Evolutionary conservation across 1,284 basidiomycete genomes (phyloP), one percentile per base, ranked within the genome.

Genomic region (Phlebopus sp.): DNA sequence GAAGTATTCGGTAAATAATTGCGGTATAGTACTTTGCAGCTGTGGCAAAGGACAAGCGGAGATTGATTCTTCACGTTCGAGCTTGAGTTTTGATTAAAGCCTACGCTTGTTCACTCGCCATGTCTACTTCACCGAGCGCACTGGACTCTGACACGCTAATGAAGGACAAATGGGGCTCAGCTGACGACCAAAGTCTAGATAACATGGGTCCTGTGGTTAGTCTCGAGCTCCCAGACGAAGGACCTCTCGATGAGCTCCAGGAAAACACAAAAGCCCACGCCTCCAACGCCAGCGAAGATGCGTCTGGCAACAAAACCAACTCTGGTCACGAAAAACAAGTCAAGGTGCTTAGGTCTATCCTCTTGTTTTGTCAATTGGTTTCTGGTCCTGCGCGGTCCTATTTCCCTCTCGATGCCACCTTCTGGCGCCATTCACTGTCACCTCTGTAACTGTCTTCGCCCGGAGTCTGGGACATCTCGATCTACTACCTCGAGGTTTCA

Each of bases 331-430:
- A 90, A 73, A 89, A 87, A 76, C 84, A 86, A 73, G 73, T 84
- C 78, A 90, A 90, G 87, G 86, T 90, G 87, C 86, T 88, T 90
- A 85, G 79, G 77, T 81, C 77, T 46, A 49, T 65, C 78, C 76
- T 75, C 70, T 68, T 66, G 68, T 70, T 74, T 59, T 66, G 52
- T 55, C 60, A 19, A 58, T 52, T 52, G 37, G 25, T 68, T 55
- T 57, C 46, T 46, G 53, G 51, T 58, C 51, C 61, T 64, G 50
- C 53, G 51, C 44, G 57, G 50, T 49, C 44, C 51, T 58, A 54
- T 52, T 67, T 64, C 55, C 35, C 41, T 35, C 29, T 35, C 23
- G 18, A 15, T 36, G 17, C 46, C 46, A 8, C 52, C 47, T 54
- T 55, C 55, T 42, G 58, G 62, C 45, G 43, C 50, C 53, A 49